Evolutionary conservation across 805 yeast species (phyloP), one percentile per base, ranked within the genome.

Genomic region (Grigorovia humatica): DNA sequence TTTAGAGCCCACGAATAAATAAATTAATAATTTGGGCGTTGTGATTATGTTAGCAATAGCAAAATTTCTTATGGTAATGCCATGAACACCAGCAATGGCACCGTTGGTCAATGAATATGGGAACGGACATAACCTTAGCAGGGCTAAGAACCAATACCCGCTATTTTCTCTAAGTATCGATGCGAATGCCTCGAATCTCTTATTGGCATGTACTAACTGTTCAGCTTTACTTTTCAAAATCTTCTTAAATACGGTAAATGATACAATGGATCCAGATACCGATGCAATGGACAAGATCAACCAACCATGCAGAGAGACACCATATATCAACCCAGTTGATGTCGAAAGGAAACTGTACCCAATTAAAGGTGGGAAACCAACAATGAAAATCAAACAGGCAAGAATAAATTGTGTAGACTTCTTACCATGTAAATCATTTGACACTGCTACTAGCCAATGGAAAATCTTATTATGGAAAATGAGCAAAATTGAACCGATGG

Each of bases 31-130:
- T 63, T 90, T 93, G 8, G 98, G 98, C 0, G 95, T 80, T 1
- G 95, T 81, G 38, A 88, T 65, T 0, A 80, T 56, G 23, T 89
- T 83, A 0, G 96, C 96, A 35, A 82, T 61, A 2, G 82, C 70
- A 65, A 85, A 91, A 27, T 81, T 80, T 44, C 67, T 54, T 1
- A 82, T 69, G 0, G 83, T 73, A 12, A 91, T 74, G 17, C 87
- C 85, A 0, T 95, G 96, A 13, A 91, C 78, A 1, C 95, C 83
- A 9, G 96, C 93, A 57, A 93, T 74, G 0, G 96, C 97, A 4
- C 96, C 97, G 61, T 91, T 91, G 0, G 93, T 83, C 35, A 91
- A 71, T 2, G 96, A 88, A 64, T 89, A 93, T 0, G 98, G 98
- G 60, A 91, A 76, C 0, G 99, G 99, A 59, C 96, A 88, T 52